A percentile compares a stretch with the other conserved stretches of the same genome.
Evolutionary conservation across 257 asterid genomes (phyloP).

Genomic region (Salvia rosmarinus): DNA sequence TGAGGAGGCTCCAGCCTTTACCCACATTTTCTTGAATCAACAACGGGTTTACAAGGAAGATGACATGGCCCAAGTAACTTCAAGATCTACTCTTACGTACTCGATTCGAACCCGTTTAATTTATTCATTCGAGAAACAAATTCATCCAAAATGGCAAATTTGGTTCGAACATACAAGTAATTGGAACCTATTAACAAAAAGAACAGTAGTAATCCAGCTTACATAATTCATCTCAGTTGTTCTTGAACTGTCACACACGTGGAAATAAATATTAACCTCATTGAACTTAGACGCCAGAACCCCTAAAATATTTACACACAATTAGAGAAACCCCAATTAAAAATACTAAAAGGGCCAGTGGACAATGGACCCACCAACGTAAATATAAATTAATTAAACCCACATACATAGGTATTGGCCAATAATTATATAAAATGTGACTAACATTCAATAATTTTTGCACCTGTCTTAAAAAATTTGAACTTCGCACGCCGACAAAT

Average conservation of each 20-base stretch:
- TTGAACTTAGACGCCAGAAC: slow-evolving; percentile 34
- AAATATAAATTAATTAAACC: background rate
- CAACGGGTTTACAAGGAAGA: too few relatives aligned
- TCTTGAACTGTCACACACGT: slow-evolving; percentile 56
- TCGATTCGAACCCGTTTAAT: too few relatives aligned
- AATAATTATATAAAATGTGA: slow-evolving; percentile 23
- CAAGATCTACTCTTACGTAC: too few relatives aligned
- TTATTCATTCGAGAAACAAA: background rate
- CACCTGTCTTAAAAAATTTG: background rate
- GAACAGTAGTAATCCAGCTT: slow-evolving; percentile 29
- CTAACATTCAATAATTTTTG: slow-evolving; percentile 20
- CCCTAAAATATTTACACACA: background rate
- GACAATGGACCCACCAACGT: slow-evolving; percentile 23
- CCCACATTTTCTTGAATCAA: too few relatives aligned
- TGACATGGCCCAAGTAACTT: too few relatives aligned
- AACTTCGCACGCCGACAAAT: slow-evolving; percentile 53
- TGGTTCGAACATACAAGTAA: background rate
- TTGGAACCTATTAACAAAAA: slow-evolving; percentile 21
- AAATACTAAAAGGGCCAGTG: background rate
- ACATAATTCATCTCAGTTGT: slow-evolving; percentile 29
- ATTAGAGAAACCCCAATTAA: background rate
- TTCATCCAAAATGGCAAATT: background rate
- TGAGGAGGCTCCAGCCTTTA: too few relatives aligned
- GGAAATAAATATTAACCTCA: slow-evolving; percentile 30
- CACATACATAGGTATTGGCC: slow-evolving; percentile 16